Evolutionary conservation across 495 filamentous ascomycete species (phyloP).

Genomic region (Aspergillus nidulans): DNA sequence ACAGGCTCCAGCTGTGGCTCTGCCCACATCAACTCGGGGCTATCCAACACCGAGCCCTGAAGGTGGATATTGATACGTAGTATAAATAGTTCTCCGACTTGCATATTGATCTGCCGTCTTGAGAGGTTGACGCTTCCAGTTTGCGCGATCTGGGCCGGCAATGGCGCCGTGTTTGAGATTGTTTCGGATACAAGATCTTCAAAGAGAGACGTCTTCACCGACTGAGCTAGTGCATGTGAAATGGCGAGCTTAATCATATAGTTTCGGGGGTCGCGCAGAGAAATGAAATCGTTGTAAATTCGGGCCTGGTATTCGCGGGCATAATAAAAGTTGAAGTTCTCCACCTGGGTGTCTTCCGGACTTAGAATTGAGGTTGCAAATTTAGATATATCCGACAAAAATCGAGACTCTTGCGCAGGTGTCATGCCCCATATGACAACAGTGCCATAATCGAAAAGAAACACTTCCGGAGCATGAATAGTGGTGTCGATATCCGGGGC

Average conservation of each 20-base stretch:
- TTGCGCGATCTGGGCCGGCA: slow-evolving; percentile 82
- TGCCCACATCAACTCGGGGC: slow-evolving; percentile 96
- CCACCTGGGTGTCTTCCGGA: slow-evolving; percentile 84
- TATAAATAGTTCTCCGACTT: slow-evolving; percentile 97
- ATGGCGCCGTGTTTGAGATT: slow-evolving; percentile 81
- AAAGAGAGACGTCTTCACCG: slow-evolving; percentile 94
- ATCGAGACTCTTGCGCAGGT: slow-evolving; percentile 72
- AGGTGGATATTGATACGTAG: slow-evolving; percentile 95
- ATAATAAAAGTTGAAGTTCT: slow-evolving; percentile 99
- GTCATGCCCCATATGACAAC: slow-evolving; percentile 99
- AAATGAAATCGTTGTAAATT: slow-evolving; percentile 99
- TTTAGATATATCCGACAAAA: slow-evolving; percentile 91
- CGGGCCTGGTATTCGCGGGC: slow-evolving; percentile 93
- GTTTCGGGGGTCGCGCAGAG: slow-evolving; percentile 82
- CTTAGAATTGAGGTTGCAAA: slow-evolving; percentile 88
- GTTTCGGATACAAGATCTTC: slow-evolving; percentile 94
- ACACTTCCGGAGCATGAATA: slow-evolving; percentile 89
- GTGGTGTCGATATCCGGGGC: slow-evolving; percentile 50
- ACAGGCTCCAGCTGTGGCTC: slow-evolving; percentile 94
- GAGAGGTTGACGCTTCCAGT: slow-evolving; percentile 86
- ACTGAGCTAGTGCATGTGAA: slow-evolving; percentile 89
- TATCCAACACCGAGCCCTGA: slow-evolving; percentile 94
- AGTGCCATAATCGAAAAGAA: slow-evolving; percentile 97
- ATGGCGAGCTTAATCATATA: slow-evolving; percentile 98
- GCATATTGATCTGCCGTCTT: slow-evolving; percentile 90